phyloP scores from a whole-genome alignment of 257 asterid species.

The Hygrophila difformis region DNA sequence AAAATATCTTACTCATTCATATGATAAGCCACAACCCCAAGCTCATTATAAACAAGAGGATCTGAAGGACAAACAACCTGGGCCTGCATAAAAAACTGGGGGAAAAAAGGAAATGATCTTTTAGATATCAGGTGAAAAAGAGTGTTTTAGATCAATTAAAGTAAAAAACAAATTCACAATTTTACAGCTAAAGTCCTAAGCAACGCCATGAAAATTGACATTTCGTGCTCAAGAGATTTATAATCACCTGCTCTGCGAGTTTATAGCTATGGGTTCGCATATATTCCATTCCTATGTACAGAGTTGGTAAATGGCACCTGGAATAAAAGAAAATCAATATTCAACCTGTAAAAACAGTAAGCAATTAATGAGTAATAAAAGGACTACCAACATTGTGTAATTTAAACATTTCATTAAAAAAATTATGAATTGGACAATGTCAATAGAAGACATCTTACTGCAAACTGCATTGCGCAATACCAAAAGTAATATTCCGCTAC shows the following conservation, averaged over 20 bases:
- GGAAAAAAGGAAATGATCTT: conserved; percentile 21
- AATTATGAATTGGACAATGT: neutral
- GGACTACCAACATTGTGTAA: conserved; percentile 14
- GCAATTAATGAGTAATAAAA: conserved; percentile 14
- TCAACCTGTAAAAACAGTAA: conserved; percentile 23
- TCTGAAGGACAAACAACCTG: conserved; percentile 76
- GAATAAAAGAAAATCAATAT: conserved; percentile 25
- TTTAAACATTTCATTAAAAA: conserved; percentile 2
- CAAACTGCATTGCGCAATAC: neutral
- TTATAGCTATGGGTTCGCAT: conserved; percentile 98
- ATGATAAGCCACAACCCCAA: conserved; percentile 95
- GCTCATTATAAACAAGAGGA: conserved; percentile 95
- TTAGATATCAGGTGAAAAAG: conserved; percentile 19
- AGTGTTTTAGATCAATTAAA: conserved; percentile 6
- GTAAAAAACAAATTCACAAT: conserved; percentile 9
- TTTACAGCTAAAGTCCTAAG: conserved; percentile 13
- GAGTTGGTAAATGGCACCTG: conserved; percentile 96
- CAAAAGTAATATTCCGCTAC: neutral
- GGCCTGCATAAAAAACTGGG: conserved; percentile 99
- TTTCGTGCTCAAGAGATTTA: conserved; percentile 13
- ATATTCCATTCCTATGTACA: conserved; percentile 97
- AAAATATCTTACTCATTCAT: conserved; percentile 81
- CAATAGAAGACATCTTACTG: neutral
- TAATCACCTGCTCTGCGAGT: conserved; percentile 90
- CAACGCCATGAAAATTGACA: conserved; percentile 9